Evolutionary conservation across 768 basidiomycete species (phyloP).

Genomic region (Termitomyces sp.): DNA sequence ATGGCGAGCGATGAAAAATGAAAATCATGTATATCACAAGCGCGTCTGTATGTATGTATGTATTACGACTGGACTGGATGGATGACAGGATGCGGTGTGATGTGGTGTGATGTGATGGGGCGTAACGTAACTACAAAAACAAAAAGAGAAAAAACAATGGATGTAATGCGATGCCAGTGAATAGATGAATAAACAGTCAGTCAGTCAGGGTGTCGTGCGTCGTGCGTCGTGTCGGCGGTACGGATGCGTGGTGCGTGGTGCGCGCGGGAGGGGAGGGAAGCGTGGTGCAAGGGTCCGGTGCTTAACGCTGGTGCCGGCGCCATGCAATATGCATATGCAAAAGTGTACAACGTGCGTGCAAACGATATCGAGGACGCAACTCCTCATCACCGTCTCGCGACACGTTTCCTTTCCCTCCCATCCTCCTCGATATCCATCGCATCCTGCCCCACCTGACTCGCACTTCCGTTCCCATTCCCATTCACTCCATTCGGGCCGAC

Average conservation of each 20-base stretch:
- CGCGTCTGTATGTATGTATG: too few species aligned
- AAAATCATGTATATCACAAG: too few species aligned
- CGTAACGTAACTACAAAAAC: background rate
- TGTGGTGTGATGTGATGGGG: background rate
- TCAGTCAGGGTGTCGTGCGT: background rate
- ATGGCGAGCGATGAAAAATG: too few species aligned
- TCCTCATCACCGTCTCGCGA: constrained; percentile 48
- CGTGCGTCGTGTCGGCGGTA: background rate
- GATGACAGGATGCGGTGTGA: too few species aligned
- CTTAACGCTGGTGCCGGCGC: too few species aligned
- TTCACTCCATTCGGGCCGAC: background rate
- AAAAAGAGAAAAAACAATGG: background rate
- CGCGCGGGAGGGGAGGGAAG: background rate
- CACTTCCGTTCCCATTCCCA: background rate
- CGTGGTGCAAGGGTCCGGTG: background rate
- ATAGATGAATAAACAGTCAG: background rate
- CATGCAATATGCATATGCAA: too few species aligned
- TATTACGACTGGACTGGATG: too few species aligned
- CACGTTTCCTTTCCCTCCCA: constrained; percentile 66
- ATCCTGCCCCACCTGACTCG: constrained; percentile 9
- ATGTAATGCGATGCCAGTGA: background rate
- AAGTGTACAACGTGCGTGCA: background rate
- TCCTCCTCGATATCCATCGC: constrained; percentile 68
- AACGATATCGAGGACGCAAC: background rate
- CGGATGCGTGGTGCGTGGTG: background rate